Evolutionary conservation across 2,329 filamentous ascomycete species (phyloP).

Genomic region (Fusarium sulawesiense): DNA sequence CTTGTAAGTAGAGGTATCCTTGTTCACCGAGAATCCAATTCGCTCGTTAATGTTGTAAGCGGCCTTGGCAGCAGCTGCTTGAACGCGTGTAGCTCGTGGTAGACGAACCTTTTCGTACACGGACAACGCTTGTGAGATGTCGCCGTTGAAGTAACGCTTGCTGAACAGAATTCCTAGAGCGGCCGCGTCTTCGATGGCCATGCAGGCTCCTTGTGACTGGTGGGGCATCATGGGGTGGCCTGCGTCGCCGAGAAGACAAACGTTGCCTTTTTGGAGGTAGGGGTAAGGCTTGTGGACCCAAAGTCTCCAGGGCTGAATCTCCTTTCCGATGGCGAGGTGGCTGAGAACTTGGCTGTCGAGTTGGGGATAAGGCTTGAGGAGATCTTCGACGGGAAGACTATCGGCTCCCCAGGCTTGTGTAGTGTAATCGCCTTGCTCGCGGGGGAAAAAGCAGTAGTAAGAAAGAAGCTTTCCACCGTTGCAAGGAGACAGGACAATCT

Average conservation of each 20-base stretch:
- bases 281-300: conserved; percentile 72
- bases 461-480: conserved; percentile 73
- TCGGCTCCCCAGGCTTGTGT: conserved; percentile 70
- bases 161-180: conserved; percentile 71
- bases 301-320: conserved; percentile 73
- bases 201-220: conserved; percentile 75
- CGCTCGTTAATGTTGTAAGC: conserved; percentile 72
- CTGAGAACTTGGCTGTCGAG: conserved; percentile 67
- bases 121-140: conserved; percentile 59
- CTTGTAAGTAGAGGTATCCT: conserved; percentile 65
- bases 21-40: conserved; percentile 74
- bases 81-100: conserved; percentile 66
- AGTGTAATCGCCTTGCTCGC: conserved; percentile 60
- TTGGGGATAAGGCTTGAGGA: conserved; percentile 69
- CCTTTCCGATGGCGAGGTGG: conserved; percentile 69
- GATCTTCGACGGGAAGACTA: conserved; percentile 64
- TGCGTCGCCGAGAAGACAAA: conserved; percentile 73
- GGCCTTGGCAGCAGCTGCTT: conserved; percentile 67
- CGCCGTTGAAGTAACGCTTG: conserved; percentile 57
- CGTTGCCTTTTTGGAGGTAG: conserved; percentile 62
- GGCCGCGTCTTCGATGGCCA: conserved; percentile 75
- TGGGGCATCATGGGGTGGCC: conserved; percentile 77
- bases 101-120: conserved; percentile 66
- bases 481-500: conserved; percentile 77
- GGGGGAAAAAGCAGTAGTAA: conserved; percentile 77